Base-by-base conservation (phyloP, 2,329 filamentous ascomycete genomes). In the Beauveria sp. region DNA sequence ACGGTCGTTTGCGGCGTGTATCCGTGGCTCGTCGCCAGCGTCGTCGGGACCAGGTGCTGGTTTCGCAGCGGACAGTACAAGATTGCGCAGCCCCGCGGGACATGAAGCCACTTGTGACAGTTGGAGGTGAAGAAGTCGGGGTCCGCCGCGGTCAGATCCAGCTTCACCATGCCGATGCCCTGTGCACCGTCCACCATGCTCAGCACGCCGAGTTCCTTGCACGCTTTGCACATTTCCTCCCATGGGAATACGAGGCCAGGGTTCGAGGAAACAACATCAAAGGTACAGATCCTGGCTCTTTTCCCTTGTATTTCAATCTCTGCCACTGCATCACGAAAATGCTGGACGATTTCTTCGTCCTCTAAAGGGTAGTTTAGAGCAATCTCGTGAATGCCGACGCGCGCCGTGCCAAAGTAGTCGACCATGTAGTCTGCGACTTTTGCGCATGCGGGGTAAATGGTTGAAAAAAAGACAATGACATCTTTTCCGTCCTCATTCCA, bases 81-180 rank as follows among this genome's bases (percentile, higher is more conserved):
- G 4, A 95, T 78, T 3, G 91, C 91, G 70, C 89, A 92, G 18
- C 88, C 88, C 38, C 93, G 86, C 1, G 93, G 31, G 0, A 85
- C 84, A 69, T 85, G 87, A 8, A 97, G 84, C 93, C 93, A 98
- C 78, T 96, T 96, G 77, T 96, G 90, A 67, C 87, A 90, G 72
- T 97, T 97, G 61, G 82, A 88, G 16, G 93, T 83, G 69, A 96
- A 90, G 76, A 96, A 97, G 73, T 97, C 93, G 0, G 91, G 87
- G 65, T 92, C 83, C 3, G 92, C 76, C 4, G 75, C 72, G 0
- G 71, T 65, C 16, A 97, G 75, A 72, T 96, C 84, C 8, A 97
- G 73, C 1, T 82, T 79, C 8, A 96, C 80, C 74, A 95, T 88
- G 2, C 93, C 93, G 26, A 96, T 76, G 1, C 88, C 88, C 74